A percentile compares a stretch with the other conserved stretches of the same genome.
Evolutionary conservation across 768 basidiomycete genomes (phyloP).

Genomic region (Russula sp.): DNA sequence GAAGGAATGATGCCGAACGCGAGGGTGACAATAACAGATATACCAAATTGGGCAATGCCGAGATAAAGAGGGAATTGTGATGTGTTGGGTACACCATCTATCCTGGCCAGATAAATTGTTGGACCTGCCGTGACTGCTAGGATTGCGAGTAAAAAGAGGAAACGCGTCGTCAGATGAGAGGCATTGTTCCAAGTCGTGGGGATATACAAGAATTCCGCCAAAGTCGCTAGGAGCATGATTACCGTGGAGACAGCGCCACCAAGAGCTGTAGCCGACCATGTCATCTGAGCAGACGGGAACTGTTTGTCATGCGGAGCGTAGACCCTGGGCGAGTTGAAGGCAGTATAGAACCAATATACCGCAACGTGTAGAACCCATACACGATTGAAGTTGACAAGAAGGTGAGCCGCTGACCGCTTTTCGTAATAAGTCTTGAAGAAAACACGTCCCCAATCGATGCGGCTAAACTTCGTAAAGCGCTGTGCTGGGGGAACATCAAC

Average conservation of each 20-base stretch:
- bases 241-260: constrained; percentile 90
- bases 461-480: constrained; percentile 88
- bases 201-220: constrained; percentile 95
- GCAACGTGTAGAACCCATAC: constrained; percentile 96
- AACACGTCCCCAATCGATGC: constrained; percentile 89
- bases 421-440: constrained; percentile 99
- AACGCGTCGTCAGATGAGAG: constrained; percentile 90
- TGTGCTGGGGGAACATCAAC: constrained; percentile 90
- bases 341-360: constrained; percentile 94
- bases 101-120: constrained; percentile 87
- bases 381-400: constrained; percentile 98
- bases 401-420: constrained; percentile 88
- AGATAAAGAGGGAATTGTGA: constrained; percentile 83
- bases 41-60: constrained; percentile 90
- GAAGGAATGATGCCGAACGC: constrained; percentile 89
- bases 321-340: constrained; percentile 93
- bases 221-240: constrained; percentile 92
- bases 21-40: constrained; percentile 79
- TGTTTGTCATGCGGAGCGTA: constrained; percentile 71
- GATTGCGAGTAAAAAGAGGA: constrained; percentile 88
- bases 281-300: constrained; percentile 80
- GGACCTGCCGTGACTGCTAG: constrained; percentile 92
- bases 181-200: constrained; percentile 99
- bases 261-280: constrained; percentile 93
- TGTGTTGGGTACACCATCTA: constrained; percentile 60